Base-by-base conservation (phyloP, 2,329 filamentous ascomycete species). In the Cordyceps cateniannulata region DNA sequence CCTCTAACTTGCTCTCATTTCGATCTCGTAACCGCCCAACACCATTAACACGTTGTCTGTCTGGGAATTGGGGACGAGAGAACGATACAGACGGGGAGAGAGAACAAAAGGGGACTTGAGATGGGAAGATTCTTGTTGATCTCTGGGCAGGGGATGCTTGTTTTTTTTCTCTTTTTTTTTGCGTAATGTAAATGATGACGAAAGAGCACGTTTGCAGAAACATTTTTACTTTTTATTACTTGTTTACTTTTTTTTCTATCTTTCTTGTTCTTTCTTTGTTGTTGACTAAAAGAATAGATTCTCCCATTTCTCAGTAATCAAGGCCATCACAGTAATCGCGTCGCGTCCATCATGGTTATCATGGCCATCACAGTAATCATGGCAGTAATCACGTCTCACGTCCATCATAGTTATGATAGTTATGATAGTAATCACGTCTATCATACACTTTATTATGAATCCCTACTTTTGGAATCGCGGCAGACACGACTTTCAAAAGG, bases 181-280 rank as follows among this genome's bases (percentile, higher is more conserved):
- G 53, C 53, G 40, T 47, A 56, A 47, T 56, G 53, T 32, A 56
- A 42, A 56, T 48, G 53, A 56, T 47, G 42, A 56, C 27, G 52
- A 50, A 50, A 55, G 52, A 55, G 52, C 38, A 55, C 38, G 52
- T 55, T 55, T 22, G 24, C 35, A 55, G 40, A 24, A 38, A 40
- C 57, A 44, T 58, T 58, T 24, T 53, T 55, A 51, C 16, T 38
- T 48, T 27, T 42, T 42, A n/a, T 42, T n/a, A 42, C 38, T 42
- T n/a, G 5, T 42, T 12, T 42, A 18, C 38, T n/a, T 27, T 50
- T 58, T 53, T n/a, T 53, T 55, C 12, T 27, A 18, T 42, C 12
- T 27, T 42, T 42, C 4, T 42, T n/a, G 3, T n/a, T 40, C 18
- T 18, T 42, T 42, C 18, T n/a, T n/a, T 10, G 14, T 29, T 48